Evolutionary conservation across 352 stramenopile genomes (phyloP).

Genomic region (Pythium rishiriense): DNA sequence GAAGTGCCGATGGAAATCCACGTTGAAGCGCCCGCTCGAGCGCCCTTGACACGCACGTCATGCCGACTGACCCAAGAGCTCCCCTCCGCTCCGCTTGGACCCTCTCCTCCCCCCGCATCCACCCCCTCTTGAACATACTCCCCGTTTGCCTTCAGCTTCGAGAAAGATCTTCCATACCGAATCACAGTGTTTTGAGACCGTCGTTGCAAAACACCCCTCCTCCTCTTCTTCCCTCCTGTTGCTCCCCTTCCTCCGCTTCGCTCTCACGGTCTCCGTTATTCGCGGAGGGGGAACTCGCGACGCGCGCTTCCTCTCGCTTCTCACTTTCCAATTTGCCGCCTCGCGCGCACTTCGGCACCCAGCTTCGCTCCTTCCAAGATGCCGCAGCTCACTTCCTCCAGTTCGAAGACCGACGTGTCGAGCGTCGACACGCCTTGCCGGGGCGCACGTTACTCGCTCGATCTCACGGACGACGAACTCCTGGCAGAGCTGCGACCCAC

Average conservation of each 20-base stretch:
- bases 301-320: neutral
- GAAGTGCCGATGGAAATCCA: slow-evolving; percentile 15
- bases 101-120: no score
- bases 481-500: slow-evolving; percentile 24
- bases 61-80: neutral
- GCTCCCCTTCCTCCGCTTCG: neutral
- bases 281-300: neutral
- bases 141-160: neutral
- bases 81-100: slow-evolving; percentile 4
- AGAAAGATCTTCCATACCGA: neutral
- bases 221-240: neutral
- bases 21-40: neutral
- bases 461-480: slow-evolving; percentile 22
- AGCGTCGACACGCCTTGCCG: slow-evolving; percentile 14
- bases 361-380: slow-evolving; percentile 1
- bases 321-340: slow-evolving; percentile 3
- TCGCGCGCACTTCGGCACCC: neutral
- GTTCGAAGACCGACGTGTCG: slow-evolving; percentile 1
- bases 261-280: neutral
- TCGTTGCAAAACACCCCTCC: neutral
- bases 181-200: neutral
- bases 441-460: slow-evolving; percentile 24
- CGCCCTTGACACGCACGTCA: slow-evolving; percentile 1
- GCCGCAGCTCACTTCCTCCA: neutral
- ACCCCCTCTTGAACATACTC: neutral